Evolutionary conservation across 2,329 filamentous ascomycete species (phyloP).

Genomic region (Aspergillus persii): DNA sequence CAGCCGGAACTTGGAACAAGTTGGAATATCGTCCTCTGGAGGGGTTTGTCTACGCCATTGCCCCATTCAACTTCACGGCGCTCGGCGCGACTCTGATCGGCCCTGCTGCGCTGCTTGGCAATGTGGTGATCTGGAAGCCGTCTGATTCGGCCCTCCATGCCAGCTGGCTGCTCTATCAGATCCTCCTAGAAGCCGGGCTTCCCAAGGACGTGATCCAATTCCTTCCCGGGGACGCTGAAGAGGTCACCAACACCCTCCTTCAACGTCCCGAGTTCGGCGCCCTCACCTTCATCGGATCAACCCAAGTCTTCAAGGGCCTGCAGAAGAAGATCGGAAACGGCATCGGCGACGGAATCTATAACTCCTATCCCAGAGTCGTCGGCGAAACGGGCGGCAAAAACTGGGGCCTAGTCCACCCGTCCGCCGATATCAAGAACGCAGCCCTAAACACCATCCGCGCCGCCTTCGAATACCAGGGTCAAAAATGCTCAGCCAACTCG

Average conservation of each 20-base stretch:
- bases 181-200: slow-evolving; percentile 84
- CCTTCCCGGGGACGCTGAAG: slow-evolving; percentile 79
- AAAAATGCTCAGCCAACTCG: slow-evolving; percentile 86
- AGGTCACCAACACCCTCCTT: slow-evolving; percentile 75
- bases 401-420: slow-evolving; percentile 77
- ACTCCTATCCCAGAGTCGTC: slow-evolving; percentile 80
- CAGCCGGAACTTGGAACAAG: slow-evolving; percentile 52
- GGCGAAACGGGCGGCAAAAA: slow-evolving; percentile 93
- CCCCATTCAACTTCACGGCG: slow-evolving; percentile 95
- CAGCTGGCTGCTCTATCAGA: slow-evolving; percentile 85
- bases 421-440: slow-evolving; percentile 74
- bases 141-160: slow-evolving; percentile 80
- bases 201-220: slow-evolving; percentile 89
- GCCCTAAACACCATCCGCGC: slow-evolving; percentile 78
- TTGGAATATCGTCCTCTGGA: slow-evolving; percentile 89
- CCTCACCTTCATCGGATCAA: slow-evolving; percentile 91
- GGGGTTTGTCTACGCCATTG: slow-evolving; percentile 91
- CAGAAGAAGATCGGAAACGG: slow-evolving; percentile 82
- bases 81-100: slow-evolving; percentile 86
- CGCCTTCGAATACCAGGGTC: slow-evolving; percentile 85
- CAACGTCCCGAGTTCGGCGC: slow-evolving; percentile 76
- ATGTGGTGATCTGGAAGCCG: slow-evolving; percentile 94
- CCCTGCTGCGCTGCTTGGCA: slow-evolving; percentile 82
- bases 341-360: slow-evolving; percentile 76
- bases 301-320: slow-evolving; percentile 80